phyloP scores from a whole-genome alignment of 1,284 basidiomycete genomes.

The Fistulinella cinereoalba region DNA sequence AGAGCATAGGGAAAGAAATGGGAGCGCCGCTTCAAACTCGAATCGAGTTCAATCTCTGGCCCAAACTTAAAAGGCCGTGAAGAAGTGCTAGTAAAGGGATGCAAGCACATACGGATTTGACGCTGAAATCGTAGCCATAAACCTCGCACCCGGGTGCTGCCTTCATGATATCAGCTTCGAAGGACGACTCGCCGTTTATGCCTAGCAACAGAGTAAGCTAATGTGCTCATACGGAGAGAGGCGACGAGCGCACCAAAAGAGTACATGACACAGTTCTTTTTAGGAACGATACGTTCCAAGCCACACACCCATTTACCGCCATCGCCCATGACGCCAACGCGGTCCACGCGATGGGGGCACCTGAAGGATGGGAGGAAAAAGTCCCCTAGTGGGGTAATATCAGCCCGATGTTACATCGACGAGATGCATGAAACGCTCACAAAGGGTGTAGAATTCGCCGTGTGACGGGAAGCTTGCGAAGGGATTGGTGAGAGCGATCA shows the following conservation, averaged over 20 bases:
- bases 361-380: constrained; percentile 48
- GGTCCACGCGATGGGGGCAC: constrained; percentile 45
- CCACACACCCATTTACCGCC: constrained; percentile 56
- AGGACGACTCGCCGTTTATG: constrained; percentile 53
- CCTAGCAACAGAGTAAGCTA: constrained; percentile 27
- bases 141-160: constrained; percentile 41
- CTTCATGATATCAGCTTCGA: constrained; percentile 46
- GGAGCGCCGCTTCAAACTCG: constrained; percentile 41
- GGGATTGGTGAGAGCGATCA: background rate
- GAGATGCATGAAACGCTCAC: constrained; percentile 15
- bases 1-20: constrained; percentile 49
- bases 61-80: constrained; percentile 38
- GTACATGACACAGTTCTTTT: constrained; percentile 47
- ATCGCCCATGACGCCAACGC: constrained; percentile 47
- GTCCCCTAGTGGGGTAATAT: constrained; percentile 38
- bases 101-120: constrained; percentile 35
- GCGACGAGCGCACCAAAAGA: constrained; percentile 41
- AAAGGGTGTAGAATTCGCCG: constrained; percentile 36
- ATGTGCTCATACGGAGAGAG: background rate
- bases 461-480: constrained; percentile 28
- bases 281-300: constrained; percentile 41
- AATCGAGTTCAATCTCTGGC: constrained; percentile 41
- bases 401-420: background rate
- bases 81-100: background rate
- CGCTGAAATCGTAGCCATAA: constrained; percentile 56